Percentiles rank a stretch among this genome's conserved stretches.
Conservation (phyloP, 495 filamentous ascomycete genomes). For the Collariella sp. region DNA sequence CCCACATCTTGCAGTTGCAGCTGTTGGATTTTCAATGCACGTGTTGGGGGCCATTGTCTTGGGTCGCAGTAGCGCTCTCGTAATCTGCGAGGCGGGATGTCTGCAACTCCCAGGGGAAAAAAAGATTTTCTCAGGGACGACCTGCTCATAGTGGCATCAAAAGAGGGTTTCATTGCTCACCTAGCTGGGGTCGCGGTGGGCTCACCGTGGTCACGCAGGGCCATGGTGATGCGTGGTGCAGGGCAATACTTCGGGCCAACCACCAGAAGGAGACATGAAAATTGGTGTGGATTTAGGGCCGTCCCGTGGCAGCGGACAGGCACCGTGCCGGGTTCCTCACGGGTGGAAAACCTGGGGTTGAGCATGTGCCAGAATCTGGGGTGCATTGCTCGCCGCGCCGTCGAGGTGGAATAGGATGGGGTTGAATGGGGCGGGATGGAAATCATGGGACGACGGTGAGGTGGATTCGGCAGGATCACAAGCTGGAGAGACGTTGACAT, state of each 20-base stretch:
- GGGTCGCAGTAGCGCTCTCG: too few species aligned
- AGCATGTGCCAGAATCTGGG: neutral
- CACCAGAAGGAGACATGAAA: too few species aligned
- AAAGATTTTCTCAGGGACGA: neutral
- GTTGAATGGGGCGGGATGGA: too few species aligned
- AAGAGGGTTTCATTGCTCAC: neutral
- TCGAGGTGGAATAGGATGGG: neutral
- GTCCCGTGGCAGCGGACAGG: neutral
- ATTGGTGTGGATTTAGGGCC: neutral
- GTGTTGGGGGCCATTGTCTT: too few species aligned
- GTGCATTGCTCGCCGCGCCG: neutral
- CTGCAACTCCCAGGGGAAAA: neutral
- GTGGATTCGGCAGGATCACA: neutral
- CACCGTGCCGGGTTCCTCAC: neutral
- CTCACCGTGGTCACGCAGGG: too few species aligned
- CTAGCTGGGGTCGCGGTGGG: too few species aligned
- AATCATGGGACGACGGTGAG: neutral
- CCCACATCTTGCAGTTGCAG: too few species aligned
- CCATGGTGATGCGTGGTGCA: too few species aligned
- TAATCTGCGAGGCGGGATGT: neutral
- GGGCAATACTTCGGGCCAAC: too few species aligned
- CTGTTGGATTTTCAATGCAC: too few species aligned
- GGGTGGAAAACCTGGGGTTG: constrained; percentile 1
- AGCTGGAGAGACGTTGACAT: neutral
- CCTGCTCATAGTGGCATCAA: neutral